Evolutionary conservation across 192 early-diverging fungal species (phyloP), one percentile per base, ranked within the genome.

Genomic region (Entomortierella lignicola): DNA sequence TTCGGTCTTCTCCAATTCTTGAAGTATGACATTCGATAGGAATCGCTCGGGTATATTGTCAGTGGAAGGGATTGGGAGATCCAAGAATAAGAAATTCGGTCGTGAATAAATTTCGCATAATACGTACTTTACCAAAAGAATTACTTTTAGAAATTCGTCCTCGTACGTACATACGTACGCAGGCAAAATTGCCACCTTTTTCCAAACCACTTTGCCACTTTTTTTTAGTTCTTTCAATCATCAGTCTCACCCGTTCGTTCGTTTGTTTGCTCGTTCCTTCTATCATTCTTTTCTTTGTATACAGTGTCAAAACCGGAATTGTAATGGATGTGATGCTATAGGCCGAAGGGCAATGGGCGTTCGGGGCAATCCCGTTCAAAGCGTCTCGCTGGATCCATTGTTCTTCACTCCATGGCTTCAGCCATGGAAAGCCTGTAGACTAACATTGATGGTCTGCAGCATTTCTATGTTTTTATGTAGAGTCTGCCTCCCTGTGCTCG

Each of bases 371-470:
- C 66, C 66, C 66, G 55, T 67, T 30, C 44, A 43, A 67, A 58
- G 67, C 57, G 67, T 59, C 50, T 53, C 57, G 67, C 48, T 48
- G 67, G 67, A 60, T 69, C 57, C 58, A 69, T 53, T 53, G 34
- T 54, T 52, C 67, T 60, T 69, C 57, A 59, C 37, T 58, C 21
- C 43, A 68, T 66, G 26, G 1, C 52, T 44, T 68, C 21, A 4
- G 4, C 15, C 48, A 15, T 50, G 66, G 55, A 68, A 48, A 69
- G 44, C 29, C 57, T 30, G 13, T 52, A 52, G 58, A 29, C 44
- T 39, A 41, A 60, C 67, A 69, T 60, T 60, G 67, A 69, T 69
- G 67, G 58, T 69, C 57, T 69, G 57, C 67, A 60, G 68, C 48
- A 18, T 50, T 59, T 62, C 50, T 21, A 47, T 15, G 52, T 26